These are phyloP conservation scores for Leccinum pellstonianum DNA, from an alignment of 768 basidiomycete species.

Conservation along the genomic window DNA sequence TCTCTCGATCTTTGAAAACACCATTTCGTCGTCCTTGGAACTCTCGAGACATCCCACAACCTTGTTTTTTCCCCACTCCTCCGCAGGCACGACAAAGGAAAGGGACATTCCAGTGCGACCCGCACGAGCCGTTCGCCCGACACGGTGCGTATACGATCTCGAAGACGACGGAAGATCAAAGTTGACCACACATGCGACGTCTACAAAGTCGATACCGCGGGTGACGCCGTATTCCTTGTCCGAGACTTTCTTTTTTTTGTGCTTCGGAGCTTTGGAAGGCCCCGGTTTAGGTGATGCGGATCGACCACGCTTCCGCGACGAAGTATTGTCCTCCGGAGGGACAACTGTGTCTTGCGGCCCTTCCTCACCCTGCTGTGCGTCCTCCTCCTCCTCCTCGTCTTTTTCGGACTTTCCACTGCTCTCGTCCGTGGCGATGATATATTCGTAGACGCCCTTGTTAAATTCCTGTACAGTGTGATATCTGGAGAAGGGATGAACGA, in stretches of 20 bases:
- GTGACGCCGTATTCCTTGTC: conserved; percentile 92
- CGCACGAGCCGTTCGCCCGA: conserved; percentile 95
- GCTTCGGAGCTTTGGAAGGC: conserved; percentile 45
- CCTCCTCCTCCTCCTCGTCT: conserved; percentile 42
- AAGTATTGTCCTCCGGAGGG: conserved; percentile 25
- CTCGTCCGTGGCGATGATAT: conserved; percentile 98
- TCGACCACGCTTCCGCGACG: conserved; percentile 59
- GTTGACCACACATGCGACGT: conserved; percentile 81
- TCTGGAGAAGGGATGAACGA: conserved; percentile 39
- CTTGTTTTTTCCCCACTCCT: conserved; percentile 72
- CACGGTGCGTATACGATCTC: conserved; percentile 90
- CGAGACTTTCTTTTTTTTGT: conserved; percentile 44
- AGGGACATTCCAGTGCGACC: conserved; percentile 90
- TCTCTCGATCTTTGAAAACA: conserved; percentile 66
- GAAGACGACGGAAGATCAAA: conserved; percentile 93
- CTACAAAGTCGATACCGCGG: conserved; percentile 94
- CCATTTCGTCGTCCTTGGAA: conserved; percentile 66
- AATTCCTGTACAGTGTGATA: conserved; percentile 99
- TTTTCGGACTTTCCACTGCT: conserved; percentile 53
- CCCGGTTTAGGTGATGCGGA: conserved; percentile 40
- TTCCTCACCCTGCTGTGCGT: conserved; percentile 37
- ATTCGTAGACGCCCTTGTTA: conserved; percentile 97
- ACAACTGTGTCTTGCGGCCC: not conserved
- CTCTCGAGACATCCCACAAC: conserved; percentile 67
- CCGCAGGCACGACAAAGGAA: conserved; percentile 77